A percentile compares a stretch with the other conserved stretches of the same genome.
Evolutionary conservation across 2,329 filamentous ascomycete species (phyloP).

Genomic region (Metarhizium sp.): DNA sequence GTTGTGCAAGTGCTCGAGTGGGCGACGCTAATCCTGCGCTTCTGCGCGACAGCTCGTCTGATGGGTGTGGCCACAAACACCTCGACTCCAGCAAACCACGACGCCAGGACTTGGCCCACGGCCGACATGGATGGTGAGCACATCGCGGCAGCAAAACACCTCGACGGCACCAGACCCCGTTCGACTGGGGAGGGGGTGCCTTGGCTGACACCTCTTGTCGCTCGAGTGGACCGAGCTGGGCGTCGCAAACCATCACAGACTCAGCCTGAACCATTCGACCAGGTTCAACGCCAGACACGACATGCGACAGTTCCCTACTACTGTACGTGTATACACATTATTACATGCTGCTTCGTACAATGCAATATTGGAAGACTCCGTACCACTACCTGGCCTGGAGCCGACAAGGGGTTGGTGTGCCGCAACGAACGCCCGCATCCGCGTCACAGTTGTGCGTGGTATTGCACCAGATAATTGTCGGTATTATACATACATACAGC

Average conservation of each 20-base stretch:
- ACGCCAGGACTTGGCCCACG: background rate
- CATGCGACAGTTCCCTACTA: background rate
- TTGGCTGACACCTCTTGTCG: background rate
- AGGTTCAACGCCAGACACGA: constrained; percentile 3
- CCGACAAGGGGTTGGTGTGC: background rate
- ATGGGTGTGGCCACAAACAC: background rate
- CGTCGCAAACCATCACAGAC: background rate
- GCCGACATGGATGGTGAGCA: background rate
- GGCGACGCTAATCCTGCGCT: background rate
- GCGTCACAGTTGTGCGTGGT: background rate
- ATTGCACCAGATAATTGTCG: background rate
- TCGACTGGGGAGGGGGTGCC: background rate
- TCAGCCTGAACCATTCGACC: background rate
- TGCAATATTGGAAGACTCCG: background rate
- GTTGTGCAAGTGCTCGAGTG: background rate
- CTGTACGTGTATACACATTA: no score
- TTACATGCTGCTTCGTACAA: background rate
- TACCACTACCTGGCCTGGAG: background rate
- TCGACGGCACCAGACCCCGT: background rate
- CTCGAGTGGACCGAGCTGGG: background rate
- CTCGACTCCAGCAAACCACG: background rate
- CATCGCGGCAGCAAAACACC: background rate
- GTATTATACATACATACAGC: no score
- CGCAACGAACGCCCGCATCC: background rate
- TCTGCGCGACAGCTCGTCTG: background rate